These are phyloP conservation scores for Euphorbia schlechtendalii DNA, from an alignment of 441 rosid species.

Conservation along the genomic window DNA sequence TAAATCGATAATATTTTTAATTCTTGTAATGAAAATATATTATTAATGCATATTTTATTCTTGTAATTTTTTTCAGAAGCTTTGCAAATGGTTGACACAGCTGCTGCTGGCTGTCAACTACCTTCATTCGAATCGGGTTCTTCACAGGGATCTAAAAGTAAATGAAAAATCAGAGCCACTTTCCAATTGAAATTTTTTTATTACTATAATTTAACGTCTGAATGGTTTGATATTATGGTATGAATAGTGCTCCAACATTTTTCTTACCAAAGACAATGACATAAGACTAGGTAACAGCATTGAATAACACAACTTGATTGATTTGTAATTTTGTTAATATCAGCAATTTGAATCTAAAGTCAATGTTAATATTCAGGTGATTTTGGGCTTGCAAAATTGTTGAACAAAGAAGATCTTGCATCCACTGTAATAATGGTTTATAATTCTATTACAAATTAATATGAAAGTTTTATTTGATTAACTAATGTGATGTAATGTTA, in stretches of 20 bases:
- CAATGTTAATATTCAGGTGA: conserved; percentile 38
- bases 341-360: not conserved
- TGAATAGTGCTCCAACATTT: conserved; percentile 58
- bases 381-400: conserved; percentile 61
- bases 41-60: not conserved
- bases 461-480: no score
- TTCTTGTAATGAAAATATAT: no score
- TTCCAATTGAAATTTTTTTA: not conserved
- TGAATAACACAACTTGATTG: not conserved
- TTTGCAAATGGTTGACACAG: conserved; percentile 66
- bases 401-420: conserved; percentile 52
- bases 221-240: conserved; percentile 1
- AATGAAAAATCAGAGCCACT: not conserved
- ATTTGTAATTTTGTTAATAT: not conserved
- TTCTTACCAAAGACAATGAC: conserved; percentile 49
- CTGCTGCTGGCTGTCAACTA: conserved; percentile 55
- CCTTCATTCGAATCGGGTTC: conserved; percentile 53
- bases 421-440: conserved; percentile 36
- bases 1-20: not conserved
- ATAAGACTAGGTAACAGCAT: conserved; percentile 47
- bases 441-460: not conserved
- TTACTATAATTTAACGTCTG: not conserved
- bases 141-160: conserved; percentile 55
- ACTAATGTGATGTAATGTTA: no score
- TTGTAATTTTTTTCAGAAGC: conserved; percentile 29